These are phyloP conservation scores for Smittium culicis DNA, from an alignment of 371 early-diverging fungal species.

Conservation along the genomic window DNA sequence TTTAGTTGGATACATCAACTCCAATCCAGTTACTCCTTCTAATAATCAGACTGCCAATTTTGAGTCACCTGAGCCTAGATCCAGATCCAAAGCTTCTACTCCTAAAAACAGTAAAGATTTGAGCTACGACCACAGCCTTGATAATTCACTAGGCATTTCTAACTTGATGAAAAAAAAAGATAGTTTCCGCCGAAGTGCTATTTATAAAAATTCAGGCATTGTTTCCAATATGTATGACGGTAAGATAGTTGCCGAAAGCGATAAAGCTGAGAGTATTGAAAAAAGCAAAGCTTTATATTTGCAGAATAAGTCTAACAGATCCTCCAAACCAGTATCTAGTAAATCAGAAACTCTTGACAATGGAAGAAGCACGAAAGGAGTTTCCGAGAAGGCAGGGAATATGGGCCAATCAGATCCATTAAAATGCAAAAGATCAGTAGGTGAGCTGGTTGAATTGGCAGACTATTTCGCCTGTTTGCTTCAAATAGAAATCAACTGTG, in stretches of 20 bases:
- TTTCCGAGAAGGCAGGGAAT: not conserved
- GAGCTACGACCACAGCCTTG: not conserved
- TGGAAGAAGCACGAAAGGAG: not conserved
- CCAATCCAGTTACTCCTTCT: not conserved
- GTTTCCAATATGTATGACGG: not conserved
- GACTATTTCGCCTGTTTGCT: not conserved
- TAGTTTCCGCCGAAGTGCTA: not conserved
- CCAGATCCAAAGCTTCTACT: not conserved
- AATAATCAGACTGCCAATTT: not conserved
- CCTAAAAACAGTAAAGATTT: not conserved
- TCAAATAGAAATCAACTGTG: not conserved
- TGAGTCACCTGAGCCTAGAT: not conserved
- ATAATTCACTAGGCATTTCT: not conserved
- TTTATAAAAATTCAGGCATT: too few relatives aligned
- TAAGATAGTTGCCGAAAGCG: too few relatives aligned
- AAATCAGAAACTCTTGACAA: not conserved
- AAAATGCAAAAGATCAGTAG: not conserved
- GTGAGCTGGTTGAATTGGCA: not conserved
- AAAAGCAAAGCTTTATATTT: not conserved
- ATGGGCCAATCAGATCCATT: not conserved
- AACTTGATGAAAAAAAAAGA: not conserved
- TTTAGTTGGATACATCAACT: conserved; percentile 5
- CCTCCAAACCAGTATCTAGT: not conserved
- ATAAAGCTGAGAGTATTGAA: not conserved
- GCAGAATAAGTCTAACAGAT: not conserved